phyloP scores from a whole-genome alignment of 257 asterid species.

The Knoxia roxburghii region DNA sequence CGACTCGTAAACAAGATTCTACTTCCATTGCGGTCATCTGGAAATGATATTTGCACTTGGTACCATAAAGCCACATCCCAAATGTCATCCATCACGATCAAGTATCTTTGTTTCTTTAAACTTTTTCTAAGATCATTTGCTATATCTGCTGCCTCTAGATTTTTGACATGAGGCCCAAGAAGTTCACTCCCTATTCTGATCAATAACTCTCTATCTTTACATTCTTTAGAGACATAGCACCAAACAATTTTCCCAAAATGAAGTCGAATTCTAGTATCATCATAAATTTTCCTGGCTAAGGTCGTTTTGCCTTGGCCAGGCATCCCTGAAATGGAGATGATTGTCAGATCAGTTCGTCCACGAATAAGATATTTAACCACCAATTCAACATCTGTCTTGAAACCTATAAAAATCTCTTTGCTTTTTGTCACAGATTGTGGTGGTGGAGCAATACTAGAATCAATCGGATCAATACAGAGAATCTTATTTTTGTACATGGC shows the following conservation, averaged over 20 bases:
- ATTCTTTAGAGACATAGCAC: background rate
- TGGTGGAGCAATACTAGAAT: background rate
- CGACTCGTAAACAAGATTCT: slow-evolving; percentile 1
- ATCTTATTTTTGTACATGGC: background rate
- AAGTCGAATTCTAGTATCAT: background rate
- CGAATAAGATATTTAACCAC: background rate
- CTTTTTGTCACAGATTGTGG: background rate
- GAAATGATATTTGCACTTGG: background rate
- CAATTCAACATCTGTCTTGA: background rate
- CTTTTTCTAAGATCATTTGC: background rate
- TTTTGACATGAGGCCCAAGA: background rate
- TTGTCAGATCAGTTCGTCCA: background rate
- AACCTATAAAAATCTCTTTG: background rate
- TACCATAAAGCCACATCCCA: background rate
- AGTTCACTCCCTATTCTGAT: background rate
- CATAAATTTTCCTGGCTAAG: background rate
- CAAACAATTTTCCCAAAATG: background rate
- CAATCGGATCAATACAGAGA: too few species aligned
- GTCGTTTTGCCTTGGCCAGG: slow-evolving; percentile 9
- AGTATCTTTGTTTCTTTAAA: background rate
- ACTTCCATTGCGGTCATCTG: background rate
- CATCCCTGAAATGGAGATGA: background rate
- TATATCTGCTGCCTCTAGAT: background rate
- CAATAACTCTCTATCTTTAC: background rate
- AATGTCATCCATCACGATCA: background rate